A percentile compares a stretch with the other conserved stretches of the same genome.
Conservation (phyloP, 2,329 filamentous ascomycete genomes). For the Chaetothyriales sp. region DNA sequence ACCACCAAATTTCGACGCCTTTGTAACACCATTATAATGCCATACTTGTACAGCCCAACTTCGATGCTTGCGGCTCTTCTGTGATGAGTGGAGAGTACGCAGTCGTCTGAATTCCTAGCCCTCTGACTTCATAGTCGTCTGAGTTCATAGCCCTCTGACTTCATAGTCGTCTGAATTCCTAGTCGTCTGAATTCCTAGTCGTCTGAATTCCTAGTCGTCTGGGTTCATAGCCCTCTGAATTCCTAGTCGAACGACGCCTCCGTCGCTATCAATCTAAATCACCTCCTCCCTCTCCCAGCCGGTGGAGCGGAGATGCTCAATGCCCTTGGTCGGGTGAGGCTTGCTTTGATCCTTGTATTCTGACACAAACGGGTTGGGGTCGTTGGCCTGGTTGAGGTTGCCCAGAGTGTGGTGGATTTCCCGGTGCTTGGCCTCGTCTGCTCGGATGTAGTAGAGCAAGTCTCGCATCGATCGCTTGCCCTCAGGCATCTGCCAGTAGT, state of each 20-base stretch:
- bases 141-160: no score
- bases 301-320: constrained; percentile 48
- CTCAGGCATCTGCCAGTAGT: constrained; percentile 92
- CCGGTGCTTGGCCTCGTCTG: constrained; percentile 78
- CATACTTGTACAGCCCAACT: no score
- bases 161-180: no score
- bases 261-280: constrained; percentile 29
- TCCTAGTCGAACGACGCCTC: not conserved
- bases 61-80: not conserved
- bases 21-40: no score
- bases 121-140: not conserved
- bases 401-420: constrained; percentile 93
- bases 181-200: not conserved
- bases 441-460: constrained; percentile 73
- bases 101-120: not conserved
- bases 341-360: constrained; percentile 57
- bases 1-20: no score
- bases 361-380: constrained; percentile 86
- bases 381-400: constrained; percentile 70
- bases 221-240: no score
- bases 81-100: not conserved
- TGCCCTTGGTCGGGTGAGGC: constrained; percentile 57
- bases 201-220: not conserved
- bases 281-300: constrained; percentile 81
- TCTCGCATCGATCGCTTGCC: constrained; percentile 70